These are phyloP conservation scores for Thyridium curvatum DNA, from an alignment of 2,329 filamentous ascomycete genomes.

Conservation along the genomic window DNA sequence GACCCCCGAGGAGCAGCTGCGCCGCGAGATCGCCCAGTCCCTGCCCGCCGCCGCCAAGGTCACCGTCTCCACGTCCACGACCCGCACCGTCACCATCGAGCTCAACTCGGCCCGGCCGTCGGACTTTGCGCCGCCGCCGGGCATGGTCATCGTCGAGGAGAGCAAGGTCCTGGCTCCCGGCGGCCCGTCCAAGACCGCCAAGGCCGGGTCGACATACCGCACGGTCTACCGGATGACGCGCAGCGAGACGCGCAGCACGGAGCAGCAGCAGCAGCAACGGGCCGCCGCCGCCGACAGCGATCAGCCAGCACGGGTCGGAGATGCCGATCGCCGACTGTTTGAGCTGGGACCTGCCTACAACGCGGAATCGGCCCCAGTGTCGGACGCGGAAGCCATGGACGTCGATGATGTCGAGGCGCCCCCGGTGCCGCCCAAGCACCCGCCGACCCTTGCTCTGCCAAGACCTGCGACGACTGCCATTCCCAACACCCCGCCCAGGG, in stretches of 20 bases:
- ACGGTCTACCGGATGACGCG: slow-evolving; percentile 55
- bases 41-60: slow-evolving; percentile 51
- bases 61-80: slow-evolving; percentile 51
- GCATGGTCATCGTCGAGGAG: slow-evolving; percentile 53
- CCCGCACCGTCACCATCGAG: slow-evolving; percentile 59
- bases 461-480: neutral
- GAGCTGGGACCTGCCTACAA: slow-evolving; percentile 22
- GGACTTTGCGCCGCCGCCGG: slow-evolving; percentile 48
- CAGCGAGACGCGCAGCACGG: slow-evolving; percentile 27
- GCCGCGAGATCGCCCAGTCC: slow-evolving; percentile 47
- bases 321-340: slow-evolving; percentile 8
- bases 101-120: slow-evolving; percentile 48
- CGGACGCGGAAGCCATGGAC: too few species aligned
- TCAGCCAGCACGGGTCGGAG: slow-evolving; percentile 10
- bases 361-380: slow-evolving; percentile 3
- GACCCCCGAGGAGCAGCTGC: slow-evolving; percentile 37
- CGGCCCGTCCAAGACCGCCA: slow-evolving; percentile 13
- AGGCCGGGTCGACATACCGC: slow-evolving; percentile 34
- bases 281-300: slow-evolving; percentile 10
- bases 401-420: neutral
- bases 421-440: slow-evolving; percentile 8
- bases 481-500: too few species aligned
- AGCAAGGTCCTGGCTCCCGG: slow-evolving; percentile 15
- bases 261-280: slow-evolving; percentile 11
- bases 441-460: neutral